Percentiles rank a stretch among this genome's conserved stretches.
Conservation (phyloP, 164 flowering plant species). For the Stephania japonica region DNA sequence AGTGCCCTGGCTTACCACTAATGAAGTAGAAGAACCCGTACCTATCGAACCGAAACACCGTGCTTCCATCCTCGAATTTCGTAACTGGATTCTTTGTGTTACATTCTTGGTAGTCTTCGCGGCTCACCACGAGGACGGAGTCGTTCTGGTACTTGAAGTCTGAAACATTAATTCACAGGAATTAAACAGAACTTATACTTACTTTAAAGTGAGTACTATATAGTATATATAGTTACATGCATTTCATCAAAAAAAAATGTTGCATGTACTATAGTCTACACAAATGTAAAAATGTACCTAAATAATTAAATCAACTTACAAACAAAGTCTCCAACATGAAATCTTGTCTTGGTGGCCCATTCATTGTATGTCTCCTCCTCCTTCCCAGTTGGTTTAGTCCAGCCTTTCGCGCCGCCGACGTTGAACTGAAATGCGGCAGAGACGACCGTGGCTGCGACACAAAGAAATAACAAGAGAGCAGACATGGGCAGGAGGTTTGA, state of each 20-base stretch:
- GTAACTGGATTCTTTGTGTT: conserved; percentile 23
- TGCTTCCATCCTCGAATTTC: conserved; percentile 34
- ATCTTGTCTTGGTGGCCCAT: conserved; percentile 51
- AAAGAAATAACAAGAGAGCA: conserved; percentile 9
- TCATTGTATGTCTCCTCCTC: conserved; percentile 36
- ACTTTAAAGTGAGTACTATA: neutral
- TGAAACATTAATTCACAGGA: conserved; percentile 13
- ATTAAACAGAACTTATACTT: neutral
- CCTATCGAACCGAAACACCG: conserved; percentile 33
- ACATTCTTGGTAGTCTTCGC: conserved; percentile 35
- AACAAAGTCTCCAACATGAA: conserved; percentile 52
- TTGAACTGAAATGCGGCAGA: conserved; percentile 29
- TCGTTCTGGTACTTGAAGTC: conserved; percentile 56
- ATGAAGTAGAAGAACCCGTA: conserved; percentile 56
- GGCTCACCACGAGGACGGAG: conserved; percentile 50
- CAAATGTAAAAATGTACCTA: neutral
- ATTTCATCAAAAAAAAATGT: too few relatives aligned
- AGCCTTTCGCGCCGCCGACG: conserved; percentile 48
- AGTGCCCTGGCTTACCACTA: conserved; percentile 39
- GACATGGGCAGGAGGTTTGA: conserved; percentile 6
- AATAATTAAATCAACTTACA: conserved; percentile 29
- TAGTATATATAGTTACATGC: neutral
- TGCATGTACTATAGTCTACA: neutral
- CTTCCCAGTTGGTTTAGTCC: conserved; percentile 40
- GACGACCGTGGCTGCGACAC: conserved; percentile 10